Base-by-base conservation (phyloP, 345 rosid species). In the Eucalyptus erythrocorys region DNA sequence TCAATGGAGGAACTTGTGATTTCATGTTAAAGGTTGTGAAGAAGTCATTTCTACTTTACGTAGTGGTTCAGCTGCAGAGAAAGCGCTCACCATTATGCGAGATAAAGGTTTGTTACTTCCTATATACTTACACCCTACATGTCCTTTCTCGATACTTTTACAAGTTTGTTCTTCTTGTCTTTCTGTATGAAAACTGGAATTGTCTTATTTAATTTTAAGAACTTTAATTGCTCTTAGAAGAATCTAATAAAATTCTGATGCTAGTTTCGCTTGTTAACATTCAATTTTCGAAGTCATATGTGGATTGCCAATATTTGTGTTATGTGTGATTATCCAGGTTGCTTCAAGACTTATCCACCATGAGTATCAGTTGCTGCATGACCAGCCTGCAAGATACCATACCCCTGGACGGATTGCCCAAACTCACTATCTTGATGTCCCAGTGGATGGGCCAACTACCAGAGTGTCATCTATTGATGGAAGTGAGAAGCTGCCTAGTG, bases 331-430 rank as follows among this genome's bases (percentile, higher is more conserved):
- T 61, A 61, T 49, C 84, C 94, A 95, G 95, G 95, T 93, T 89
- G 91, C 92, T 88, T 80, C 86, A 57, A 93, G 94, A 91, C 92
- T 92, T 89, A 32, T 61, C 68, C 89, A 92, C 89, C 95, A 94
- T 87, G 97, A 94, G 86, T 93, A 97, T 89, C 97, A 93, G 87
- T 92, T 94, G 92, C 89, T 95, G 79, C 95, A 92, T 86, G 98
- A 97, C 34, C 95, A 92, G 80, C 91, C 97, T 34, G 87, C 86
- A 88, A 93, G 95, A 90, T 92, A 95, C 90, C 94, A 94, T 86
- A 48, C 91, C 47, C 91, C 90, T 91, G 96, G 95, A 66, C 92
- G 92, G 85, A 89, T 86, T 90, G 59, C 92, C 48, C 95, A 93
- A 87, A 92, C 94, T 88, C 94, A 93, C 92, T 92, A 91, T 89